phyloP scores from a whole-genome alignment of 495 filamentous ascomycete species.

The Rostrohypoxylon terebratum region DNA sequence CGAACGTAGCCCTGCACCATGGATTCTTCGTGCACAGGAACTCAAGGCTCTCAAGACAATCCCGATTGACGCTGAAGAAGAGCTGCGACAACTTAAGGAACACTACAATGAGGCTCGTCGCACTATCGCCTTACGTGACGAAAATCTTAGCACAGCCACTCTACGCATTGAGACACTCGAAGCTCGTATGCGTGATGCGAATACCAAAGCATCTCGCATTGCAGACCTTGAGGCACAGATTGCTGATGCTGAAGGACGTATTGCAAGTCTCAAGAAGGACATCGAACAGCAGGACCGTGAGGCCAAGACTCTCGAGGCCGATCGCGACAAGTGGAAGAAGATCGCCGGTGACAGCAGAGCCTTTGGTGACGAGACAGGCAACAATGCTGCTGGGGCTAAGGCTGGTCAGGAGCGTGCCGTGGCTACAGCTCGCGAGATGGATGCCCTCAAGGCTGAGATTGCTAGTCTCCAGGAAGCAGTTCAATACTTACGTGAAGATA shows the following conservation, averaged over 20 bases:
- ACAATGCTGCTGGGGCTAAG: slow-evolving; percentile 57
- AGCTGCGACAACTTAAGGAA: slow-evolving; percentile 78
- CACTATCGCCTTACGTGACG: slow-evolving; percentile 72
- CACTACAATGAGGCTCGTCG: slow-evolving; percentile 74
- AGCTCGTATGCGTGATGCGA: slow-evolving; percentile 78
- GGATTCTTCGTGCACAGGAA: slow-evolving; percentile 83
- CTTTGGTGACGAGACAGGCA: slow-evolving; percentile 60
- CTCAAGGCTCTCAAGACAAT: slow-evolving; percentile 80
- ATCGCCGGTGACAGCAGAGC: slow-evolving; percentile 73
- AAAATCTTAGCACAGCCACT: slow-evolving; percentile 75
- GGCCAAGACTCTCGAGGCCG: slow-evolving; percentile 67
- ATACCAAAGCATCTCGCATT: slow-evolving; percentile 73
- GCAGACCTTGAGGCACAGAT: slow-evolving; percentile 72
- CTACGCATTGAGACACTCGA: slow-evolving; percentile 96
- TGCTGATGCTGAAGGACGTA: slow-evolving; percentile 63
- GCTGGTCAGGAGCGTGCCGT: slow-evolving; percentile 69
- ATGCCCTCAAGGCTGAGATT: slow-evolving; percentile 77
- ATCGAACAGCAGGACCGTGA: slow-evolving; percentile 70
- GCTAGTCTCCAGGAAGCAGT: slow-evolving; percentile 77
- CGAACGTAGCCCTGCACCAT: slow-evolving; percentile 76
- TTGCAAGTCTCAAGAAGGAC: slow-evolving; percentile 72
- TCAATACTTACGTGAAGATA: slow-evolving; percentile 82
- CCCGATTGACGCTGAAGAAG: slow-evolving; percentile 83
- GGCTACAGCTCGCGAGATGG: slow-evolving; percentile 79
- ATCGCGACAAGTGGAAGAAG: slow-evolving; percentile 81